These are phyloP conservation scores for Kluyveromyces sp. DNA, from an alignment of 1,139 yeast genomes.

Conservation along the genomic window DNA sequence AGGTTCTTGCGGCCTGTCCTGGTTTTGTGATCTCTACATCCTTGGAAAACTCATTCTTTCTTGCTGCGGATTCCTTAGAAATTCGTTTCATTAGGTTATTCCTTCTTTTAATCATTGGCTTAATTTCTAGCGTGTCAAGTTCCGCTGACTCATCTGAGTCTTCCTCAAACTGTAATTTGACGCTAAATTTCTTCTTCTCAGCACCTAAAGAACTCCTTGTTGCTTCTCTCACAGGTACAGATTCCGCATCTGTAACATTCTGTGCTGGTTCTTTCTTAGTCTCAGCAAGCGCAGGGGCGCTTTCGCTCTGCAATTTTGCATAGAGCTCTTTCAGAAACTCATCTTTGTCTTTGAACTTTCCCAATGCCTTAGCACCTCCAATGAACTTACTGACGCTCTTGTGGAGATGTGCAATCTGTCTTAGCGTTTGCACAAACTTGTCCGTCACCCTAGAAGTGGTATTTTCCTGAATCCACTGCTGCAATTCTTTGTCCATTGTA, in stretches of 20 bases:
- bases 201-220: background rate
- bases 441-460: constrained; percentile 20
- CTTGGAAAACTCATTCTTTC: background rate
- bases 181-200: background rate
- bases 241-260: background rate
- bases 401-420: constrained; percentile 16
- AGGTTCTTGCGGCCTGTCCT: no score
- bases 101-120: background rate
- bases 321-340: constrained; percentile 17
- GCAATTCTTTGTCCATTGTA: constrained; percentile 12
- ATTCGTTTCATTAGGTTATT: background rate
- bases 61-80: background rate
- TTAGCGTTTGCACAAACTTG: constrained; percentile 19
- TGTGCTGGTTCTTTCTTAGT: background rate
- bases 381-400: constrained; percentile 16
- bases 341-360: constrained; percentile 21
- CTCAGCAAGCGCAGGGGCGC: background rate
- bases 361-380: constrained; percentile 21
- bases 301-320: constrained; percentile 1
- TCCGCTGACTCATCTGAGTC: background rate
- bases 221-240: background rate
- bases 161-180: background rate
- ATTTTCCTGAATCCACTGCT: constrained; percentile 17
- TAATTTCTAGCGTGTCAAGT: background rate
- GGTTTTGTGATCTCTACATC: no score